Base-by-base conservation (phyloP, 768 basidiomycete species). In the Podaxis sp. region DNA sequence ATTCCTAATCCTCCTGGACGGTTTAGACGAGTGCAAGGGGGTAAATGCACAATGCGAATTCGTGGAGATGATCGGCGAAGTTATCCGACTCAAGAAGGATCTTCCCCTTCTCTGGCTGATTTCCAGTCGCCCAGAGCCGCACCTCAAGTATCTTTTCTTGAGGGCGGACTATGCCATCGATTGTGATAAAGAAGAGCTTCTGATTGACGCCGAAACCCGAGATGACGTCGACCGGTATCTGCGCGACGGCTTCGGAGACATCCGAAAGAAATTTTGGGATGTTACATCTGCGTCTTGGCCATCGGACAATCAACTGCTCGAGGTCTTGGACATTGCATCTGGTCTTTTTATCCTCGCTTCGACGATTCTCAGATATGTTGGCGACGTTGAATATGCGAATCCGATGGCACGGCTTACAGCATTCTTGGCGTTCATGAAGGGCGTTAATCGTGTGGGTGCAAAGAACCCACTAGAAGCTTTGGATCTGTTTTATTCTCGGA, bases 341-440 rank as follows among this genome's bases (percentile, higher is more conserved):
- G 56, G 56, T 2, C 36, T 46, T 6, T 62, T 62, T 22, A 46
- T 54, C 20, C 26, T 58, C 11, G 56, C 64, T 2, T 44, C 56
- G 0, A 59, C 56, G 4, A 50, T 58, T 30, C 50, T 65, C 22
- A 62, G 44, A 30, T 54, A 65, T 46, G 12, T 62, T 15, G 51
- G 53, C 10, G 58, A 65, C 57, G 26, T 22, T 26, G 38, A n/a
- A 22, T 49, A 57, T 5, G 50, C 50, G 2, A 58, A 62, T 38
- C 64, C 64, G 1, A 15, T 38, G 8, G 37, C 20, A 7, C 48
- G 41, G 1, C 56, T 65, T 24, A 4, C 12, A 26, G 28, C 28
- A 30, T 30, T 30, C 28, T 30, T 30, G 6, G 28, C 28, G 1
- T 30, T 30, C 28, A 30, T 30, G 28, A 30, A 30, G 28, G 28